Percentiles rank a stretch among this genome's conserved stretches.
These are phyloP conservation scores for Butyriboletus regius DNA, from an alignment of 1,284 basidiomycete genomes.

Conservation along the genomic window DNA sequence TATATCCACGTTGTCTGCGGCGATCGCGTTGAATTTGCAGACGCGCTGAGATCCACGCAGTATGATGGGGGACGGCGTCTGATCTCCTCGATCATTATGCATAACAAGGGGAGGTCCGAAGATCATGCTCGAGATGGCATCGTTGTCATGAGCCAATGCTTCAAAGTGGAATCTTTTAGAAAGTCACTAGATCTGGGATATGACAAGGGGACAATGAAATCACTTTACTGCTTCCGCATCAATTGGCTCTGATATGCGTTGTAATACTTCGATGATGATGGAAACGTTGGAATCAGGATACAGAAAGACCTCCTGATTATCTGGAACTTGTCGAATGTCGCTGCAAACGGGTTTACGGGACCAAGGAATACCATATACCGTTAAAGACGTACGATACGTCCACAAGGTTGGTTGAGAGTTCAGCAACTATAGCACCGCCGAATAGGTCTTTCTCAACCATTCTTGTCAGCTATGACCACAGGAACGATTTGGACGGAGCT, in stretches of 20 bases:
- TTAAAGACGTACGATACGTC: slow-evolving; percentile 75
- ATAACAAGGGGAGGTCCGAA: slow-evolving; percentile 27
- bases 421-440: slow-evolving; percentile 73
- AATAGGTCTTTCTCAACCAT: slow-evolving; percentile 40
- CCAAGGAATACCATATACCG: neutral
- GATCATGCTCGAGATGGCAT: slow-evolving; percentile 53
- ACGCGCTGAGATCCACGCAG: slow-evolving; percentile 67
- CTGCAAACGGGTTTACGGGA: slow-evolving; percentile 38
- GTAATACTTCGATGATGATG: slow-evolving; percentile 80
- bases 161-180: slow-evolving; percentile 77
- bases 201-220: slow-evolving; percentile 17
- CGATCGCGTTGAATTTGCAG: slow-evolving; percentile 65
- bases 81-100: slow-evolving; percentile 39
- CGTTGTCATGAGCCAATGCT: slow-evolving; percentile 88
- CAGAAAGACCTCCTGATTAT: slow-evolving; percentile 92
- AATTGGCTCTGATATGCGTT: slow-evolving; percentile 54
- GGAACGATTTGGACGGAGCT: too few species aligned
- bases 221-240: slow-evolving; percentile 63
- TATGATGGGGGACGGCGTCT: slow-evolving; percentile 53
- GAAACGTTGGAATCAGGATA: slow-evolving; percentile 60
- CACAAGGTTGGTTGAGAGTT: slow-evolving; percentile 54
- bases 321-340: slow-evolving; percentile 86
- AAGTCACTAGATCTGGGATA: slow-evolving; percentile 7
- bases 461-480: neutral
- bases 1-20: slow-evolving; percentile 63